Evolutionary conservation across 176 grass and related monocot genomes (phyloP).

Genomic region (Rhipidocladum racemiflorum): DNA sequence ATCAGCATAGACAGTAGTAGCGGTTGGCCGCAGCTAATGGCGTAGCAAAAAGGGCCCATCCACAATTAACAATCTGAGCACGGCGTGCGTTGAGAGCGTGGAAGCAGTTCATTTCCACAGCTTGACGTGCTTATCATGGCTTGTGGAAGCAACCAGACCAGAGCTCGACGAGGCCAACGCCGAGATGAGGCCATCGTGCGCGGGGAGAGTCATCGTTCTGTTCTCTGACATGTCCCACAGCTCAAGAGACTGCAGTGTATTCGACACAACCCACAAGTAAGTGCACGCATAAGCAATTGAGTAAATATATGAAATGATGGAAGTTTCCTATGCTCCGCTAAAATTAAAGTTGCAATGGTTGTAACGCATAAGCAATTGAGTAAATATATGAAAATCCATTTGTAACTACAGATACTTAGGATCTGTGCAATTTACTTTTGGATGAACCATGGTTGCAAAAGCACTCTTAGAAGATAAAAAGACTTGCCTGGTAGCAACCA

Average conservation of each 20-base stretch:
- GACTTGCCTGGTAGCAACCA: slow-evolving; percentile 69
- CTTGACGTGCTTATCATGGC: slow-evolving; percentile 87
- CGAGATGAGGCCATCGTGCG: slow-evolving; percentile 58
- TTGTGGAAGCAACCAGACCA: slow-evolving; percentile 67
- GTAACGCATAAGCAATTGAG: not conserved
- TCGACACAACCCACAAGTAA: not conserved
- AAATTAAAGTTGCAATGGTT: not conserved
- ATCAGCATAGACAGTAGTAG: slow-evolving; percentile 5
- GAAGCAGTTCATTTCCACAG: slow-evolving; percentile 59
- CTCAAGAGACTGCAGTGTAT: slow-evolving; percentile 65
- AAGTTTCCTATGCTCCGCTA: not conserved
- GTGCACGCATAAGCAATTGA: no score
- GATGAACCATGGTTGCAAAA: not conserved
- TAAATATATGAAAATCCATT: not conserved
- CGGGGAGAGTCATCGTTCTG: slow-evolving; percentile 65
- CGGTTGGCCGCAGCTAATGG: not conserved
- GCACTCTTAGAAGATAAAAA: not conserved
- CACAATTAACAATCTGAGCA: not conserved
- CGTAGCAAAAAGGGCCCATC: slow-evolving; percentile 14
- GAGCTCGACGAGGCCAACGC: slow-evolving; percentile 59
- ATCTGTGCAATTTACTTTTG: not conserved
- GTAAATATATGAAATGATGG: no score
- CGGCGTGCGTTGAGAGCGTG: no score
- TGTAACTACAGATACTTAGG: not conserved
- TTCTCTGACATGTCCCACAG: slow-evolving; percentile 85